phyloP scores from a whole-genome alignment of 306 rosid species.

The Corylus heterophylla region DNA sequence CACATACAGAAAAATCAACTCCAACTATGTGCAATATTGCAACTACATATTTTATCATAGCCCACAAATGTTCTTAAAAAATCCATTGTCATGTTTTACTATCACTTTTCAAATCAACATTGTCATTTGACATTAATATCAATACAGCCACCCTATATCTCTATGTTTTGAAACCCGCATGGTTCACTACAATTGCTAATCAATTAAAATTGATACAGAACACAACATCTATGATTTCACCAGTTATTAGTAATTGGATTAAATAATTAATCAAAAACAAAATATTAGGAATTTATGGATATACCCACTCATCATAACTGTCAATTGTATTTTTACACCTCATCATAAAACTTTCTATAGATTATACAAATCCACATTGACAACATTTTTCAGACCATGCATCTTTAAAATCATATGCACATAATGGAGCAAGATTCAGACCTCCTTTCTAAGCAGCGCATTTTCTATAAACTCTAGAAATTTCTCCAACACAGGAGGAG shows the following conservation, averaged over 20 bases:
- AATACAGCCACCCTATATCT: neutral
- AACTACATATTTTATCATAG: neutral
- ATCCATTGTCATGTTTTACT: neutral
- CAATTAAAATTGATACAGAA: neutral
- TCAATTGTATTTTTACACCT: neutral
- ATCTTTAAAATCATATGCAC: conserved; percentile 5
- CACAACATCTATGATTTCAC: neutral
- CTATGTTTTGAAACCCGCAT: neutral
- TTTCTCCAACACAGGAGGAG: conserved; percentile 53
- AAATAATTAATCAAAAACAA: neutral
- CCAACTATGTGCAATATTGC: neutral
- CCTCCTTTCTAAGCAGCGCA: conserved; percentile 85
- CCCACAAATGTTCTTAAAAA: neutral
- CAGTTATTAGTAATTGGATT: neutral
- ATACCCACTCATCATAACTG: neutral
- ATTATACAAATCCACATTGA: neutral
- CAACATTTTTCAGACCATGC: neutral
- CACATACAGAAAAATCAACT: neutral
- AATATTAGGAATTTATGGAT: neutral
- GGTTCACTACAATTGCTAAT: neutral
- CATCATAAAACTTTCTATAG: neutral
- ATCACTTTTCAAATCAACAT: neutral
- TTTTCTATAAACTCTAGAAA: conserved; percentile 72
- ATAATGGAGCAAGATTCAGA: conserved; percentile 32
- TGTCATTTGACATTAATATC: neutral